Base-by-base conservation (phyloP, 306 rosid species). In the Dryas alaskensis region DNA sequence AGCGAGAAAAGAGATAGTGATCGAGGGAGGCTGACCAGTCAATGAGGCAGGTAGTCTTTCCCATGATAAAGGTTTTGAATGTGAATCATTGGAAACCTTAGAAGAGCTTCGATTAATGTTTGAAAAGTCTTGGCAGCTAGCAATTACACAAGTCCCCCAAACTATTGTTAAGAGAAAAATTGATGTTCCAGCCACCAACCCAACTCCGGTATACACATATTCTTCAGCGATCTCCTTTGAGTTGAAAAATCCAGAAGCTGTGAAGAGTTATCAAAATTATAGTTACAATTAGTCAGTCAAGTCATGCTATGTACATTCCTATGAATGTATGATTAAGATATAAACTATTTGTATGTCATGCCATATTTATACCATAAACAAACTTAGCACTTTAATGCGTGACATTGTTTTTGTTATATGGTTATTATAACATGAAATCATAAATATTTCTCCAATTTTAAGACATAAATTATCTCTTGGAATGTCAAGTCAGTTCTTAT, bases 101-200 rank as follows among this genome's bases (percentile, higher is more conserved):
- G 55, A 72, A 45, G 55, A 72, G 44, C 53, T 65, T 10, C 0
- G 70, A 45, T 45, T 1, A 46, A 22, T 22, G 22, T 27, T 27
- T 58, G 76, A n/a, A 40, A 58, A 72, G 27, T 58, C 31, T 59
- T 59, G 76, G 31, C 67, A 37, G 46, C 76, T 19, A 49, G 4
- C 67, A 14, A 72, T 72, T 8, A 72, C 45, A 59, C 76, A 72
- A 31, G 67, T 72, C 4, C 76, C 76, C 76, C 76, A 72, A 3
- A 72, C 31, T 22, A 72, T 4, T 5, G 67, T 72, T 72, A 45
- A 4, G 45, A 8, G 63, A 67, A 72, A 22, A 72, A 72, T 72
- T 59, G 76, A 72, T 13, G 76, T 42, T 72, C 76, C 76, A 27
- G 76, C 76, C 46, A 72, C 12, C 66, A 58, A 46, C 19, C 75